A percentile compares a stretch with the other conserved stretches of the same genome.
These are phyloP conservation scores for Epichloe uncinata DNA, from an alignment of 2,329 filamentous ascomycete species.

Conservation along the genomic window DNA sequence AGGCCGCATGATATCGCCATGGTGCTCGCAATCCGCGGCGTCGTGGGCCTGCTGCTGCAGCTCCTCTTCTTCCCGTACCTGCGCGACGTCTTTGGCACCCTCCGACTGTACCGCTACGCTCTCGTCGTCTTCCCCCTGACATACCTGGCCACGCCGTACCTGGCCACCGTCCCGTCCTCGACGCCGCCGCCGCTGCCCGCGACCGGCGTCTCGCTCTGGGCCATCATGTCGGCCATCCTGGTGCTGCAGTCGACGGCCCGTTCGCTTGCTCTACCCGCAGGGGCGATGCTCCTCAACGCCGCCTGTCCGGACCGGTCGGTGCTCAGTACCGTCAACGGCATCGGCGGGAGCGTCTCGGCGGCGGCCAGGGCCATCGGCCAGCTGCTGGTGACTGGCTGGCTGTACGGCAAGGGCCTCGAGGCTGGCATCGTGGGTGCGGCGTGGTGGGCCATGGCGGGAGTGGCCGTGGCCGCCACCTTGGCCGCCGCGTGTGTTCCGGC, in stretches of 20 bases:
- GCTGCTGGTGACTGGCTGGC: conserved; percentile 38
- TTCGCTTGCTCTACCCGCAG: conserved; percentile 43
- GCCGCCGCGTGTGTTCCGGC: too few species aligned
- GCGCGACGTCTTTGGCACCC: conserved; percentile 52
- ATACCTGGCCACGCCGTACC: conserved; percentile 52
- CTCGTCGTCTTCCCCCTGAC: conserved; percentile 60
- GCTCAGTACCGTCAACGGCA: conserved; percentile 33
- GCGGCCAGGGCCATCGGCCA: conserved; percentile 47
- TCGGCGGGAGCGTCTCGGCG: conserved; percentile 45
- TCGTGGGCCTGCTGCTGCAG: conserved; percentile 56
- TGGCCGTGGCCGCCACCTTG: too few species aligned
- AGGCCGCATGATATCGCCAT: conserved; percentile 58
- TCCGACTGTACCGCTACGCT: conserved; percentile 54
- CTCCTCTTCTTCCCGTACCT: conserved; percentile 52
- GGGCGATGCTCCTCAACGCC: conserved; percentile 34
- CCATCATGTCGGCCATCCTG: conserved; percentile 48
- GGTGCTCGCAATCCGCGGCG: conserved; percentile 63
- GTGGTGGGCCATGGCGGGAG: not conserved
- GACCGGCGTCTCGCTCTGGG: conserved; percentile 47
- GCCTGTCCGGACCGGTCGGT: conserved; percentile 34
- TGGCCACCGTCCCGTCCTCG: conserved; percentile 51
- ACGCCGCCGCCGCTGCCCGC: conserved; percentile 33
- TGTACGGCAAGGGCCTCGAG: conserved; percentile 46
- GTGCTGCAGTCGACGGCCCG: conserved; percentile 51
- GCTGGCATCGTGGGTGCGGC: conserved; percentile 43